A percentile compares a stretch with the other conserved stretches of the same genome.
These are phyloP conservation scores for Populus hybrid DNA, from an alignment of 441 rosid species.

Conservation along the genomic window DNA sequence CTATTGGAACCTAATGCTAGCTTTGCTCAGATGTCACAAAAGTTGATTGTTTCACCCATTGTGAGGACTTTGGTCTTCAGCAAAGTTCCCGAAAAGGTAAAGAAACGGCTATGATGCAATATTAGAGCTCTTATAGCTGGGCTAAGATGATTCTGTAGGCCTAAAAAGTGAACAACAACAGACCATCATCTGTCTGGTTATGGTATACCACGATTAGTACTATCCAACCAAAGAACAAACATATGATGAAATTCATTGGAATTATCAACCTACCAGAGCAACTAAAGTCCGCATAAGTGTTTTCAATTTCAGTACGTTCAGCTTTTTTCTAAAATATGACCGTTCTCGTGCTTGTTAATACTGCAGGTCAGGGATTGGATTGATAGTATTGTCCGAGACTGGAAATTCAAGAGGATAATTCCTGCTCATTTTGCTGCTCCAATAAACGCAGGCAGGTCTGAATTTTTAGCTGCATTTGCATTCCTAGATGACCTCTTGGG, in stretches of 20 bases:
- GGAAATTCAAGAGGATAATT: constrained; percentile 88
- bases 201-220: neutral
- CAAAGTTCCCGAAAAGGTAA: constrained; percentile 97
- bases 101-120: neutral
- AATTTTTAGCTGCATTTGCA: constrained; percentile 76
- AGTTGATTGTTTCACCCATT: constrained; percentile 92
- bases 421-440: constrained; percentile 97
- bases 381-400: constrained; percentile 68
- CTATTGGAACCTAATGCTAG: constrained; percentile 90
- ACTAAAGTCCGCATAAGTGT: neutral
- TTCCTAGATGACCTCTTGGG: constrained; percentile 88
- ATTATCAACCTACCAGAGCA: neutral
- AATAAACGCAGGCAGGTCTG: constrained; percentile 73
- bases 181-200: neutral
- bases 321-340: neutral
- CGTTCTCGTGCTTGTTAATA: constrained; percentile 10
- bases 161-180: neutral
- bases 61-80: constrained; percentile 89
- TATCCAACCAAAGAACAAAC: neutral
- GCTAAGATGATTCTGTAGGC: neutral
- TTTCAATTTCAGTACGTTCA: neutral
- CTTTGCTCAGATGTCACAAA: constrained; percentile 91
- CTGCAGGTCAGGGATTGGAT: constrained; percentile 91
- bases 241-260: neutral
- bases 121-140: neutral